Percentiles rank a stretch among this genome's conserved stretches.
Conservation (phyloP, 2,329 filamentous ascomycete species). For the Bimuria novae-zelandiae region DNA sequence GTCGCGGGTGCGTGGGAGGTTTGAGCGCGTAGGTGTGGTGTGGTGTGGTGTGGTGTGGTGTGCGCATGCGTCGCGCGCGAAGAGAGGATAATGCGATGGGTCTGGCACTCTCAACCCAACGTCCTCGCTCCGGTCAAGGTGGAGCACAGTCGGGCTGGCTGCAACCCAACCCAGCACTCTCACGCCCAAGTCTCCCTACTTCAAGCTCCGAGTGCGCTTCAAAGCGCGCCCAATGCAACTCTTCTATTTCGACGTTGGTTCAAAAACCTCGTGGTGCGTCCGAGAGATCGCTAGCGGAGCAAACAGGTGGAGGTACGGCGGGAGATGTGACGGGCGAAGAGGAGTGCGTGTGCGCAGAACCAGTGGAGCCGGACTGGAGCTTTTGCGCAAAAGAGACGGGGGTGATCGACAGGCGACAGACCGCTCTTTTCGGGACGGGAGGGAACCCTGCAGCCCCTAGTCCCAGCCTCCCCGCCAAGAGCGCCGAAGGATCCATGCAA, state of each 20-base stretch:
- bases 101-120: not conserved
- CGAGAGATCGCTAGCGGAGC: not conserved
- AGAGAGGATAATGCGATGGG: not conserved
- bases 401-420: conserved; percentile 13
- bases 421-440: conserved; percentile 23
- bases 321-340: not conserved
- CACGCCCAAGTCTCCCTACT: not conserved
- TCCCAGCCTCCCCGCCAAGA: conserved; percentile 7
- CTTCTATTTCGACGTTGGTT: not conserved
- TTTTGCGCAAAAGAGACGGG: conserved; percentile 6
- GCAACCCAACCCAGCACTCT: no score
- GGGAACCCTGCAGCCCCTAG: conserved; percentile 13
- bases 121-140: conserved; percentile 10
- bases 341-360: no score
- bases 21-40: not conserved
- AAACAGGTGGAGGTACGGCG: conserved; percentile 1
- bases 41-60: conserved; percentile 1
- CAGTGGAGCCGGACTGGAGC: conserved; percentile 14
- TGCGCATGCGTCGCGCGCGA: conserved; percentile 4
- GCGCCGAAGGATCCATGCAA: conserved; percentile 9
- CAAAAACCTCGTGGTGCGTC: not conserved
- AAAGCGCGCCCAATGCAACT: not conserved
- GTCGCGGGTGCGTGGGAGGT: not conserved
- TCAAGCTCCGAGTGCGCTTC: not conserved
- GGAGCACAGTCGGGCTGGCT: conserved; percentile 6